Evolutionary conservation across 2,329 filamentous ascomycete genomes (phyloP), one percentile per base, ranked within the genome.

Genomic region (Scedosporium aurantiacum): DNA sequence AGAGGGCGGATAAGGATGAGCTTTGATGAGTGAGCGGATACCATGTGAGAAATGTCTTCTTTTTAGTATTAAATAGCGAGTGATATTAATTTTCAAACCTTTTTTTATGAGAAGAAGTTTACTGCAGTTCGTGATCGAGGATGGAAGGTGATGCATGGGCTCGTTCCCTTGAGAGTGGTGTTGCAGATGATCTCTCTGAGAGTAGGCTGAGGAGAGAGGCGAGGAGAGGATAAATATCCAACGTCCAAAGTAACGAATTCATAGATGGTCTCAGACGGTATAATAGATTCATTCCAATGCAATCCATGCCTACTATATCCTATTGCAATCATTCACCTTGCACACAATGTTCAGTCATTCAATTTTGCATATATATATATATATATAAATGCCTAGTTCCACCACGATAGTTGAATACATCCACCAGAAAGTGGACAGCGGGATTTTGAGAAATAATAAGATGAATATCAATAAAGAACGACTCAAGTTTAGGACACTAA

Each of bases 1-100:
- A 76, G 62, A 18, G 60, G n/a, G 16, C 2, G 52, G 52, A 57
- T 23, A 61, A 61, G 60, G 60, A 61, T 27, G 60, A 61, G 40
- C 25, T 61, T 32, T 61, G 40, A 54, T 25, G 5, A 21, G 16
- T 2, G 5, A n/a, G 8, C 2, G 18, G 43, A 47, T 54, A 23
- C 50, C 50, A 23, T 14, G 21, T 25, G 18, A 47, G n/a, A 47
- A 47, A 47, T 7, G 43, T 21, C 21, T 47, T 47, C 43, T 47
- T 47, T 47, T 47, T 47, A 47, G 6, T 6, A 47, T 47, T 5
- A 23, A 47, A 47, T 47, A 23, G 16, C n/a, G 43, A 18, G 43
- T 37, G 32, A n/a, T n/a, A n/a, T 12, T 37, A 37, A 37, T 37
- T 37, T 14, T 12, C 3, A 37, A 37, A 4, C 12, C 8, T 21